Evolutionary conservation across 2,329 filamentous ascomycete genomes (phyloP), one percentile per base, ranked within the genome.

Genomic region (Calonectria crousiana): DNA sequence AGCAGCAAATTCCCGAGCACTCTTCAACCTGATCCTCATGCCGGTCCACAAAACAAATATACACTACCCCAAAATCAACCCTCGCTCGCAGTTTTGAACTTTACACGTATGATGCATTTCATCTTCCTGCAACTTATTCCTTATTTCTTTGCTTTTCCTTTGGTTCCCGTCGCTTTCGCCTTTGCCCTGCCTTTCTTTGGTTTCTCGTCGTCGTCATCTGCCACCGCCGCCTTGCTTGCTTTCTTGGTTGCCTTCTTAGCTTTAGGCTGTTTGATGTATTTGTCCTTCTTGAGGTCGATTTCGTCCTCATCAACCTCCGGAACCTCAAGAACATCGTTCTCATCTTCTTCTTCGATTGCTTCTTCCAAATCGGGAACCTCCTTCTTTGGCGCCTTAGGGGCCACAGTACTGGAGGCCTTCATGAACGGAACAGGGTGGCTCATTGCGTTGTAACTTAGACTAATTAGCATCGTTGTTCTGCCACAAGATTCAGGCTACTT

Each of bases 361-460:
- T 99, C 97, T 85, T 99, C 97, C 38, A 99, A 90, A 86, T 99
- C 97, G 0, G 97, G 97, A 75, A 93, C 94, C 62, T 96, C 95
- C 84, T 92, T 92, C 32, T 91, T 87, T 51, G 89, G 87, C 80
- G 92, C 93, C 87, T 95, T 95, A 6, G 95, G 92, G 4, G 92
- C 94, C 13, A 92, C 84, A 20, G 97, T 90, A 76, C 90, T 95
- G 80, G 91, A 95, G 2, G 96, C 95, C 85, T 98, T 98, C 92
- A 98, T 98, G 86, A 98, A 99, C 1, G 97, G 96, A 67, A 99
- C 87, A 0, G 96, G 96, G 79, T 99, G 97, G 23, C 93, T 93
- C 86, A 93, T 93, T 74, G 90, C 86, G 79, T 99, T 99, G 84
- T 99, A 97, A 97, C 69, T 94, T 96, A 67, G 20, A 66, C 77